Base-by-base conservation (phyloP, 2,329 filamentous ascomycete species). In the Botrytis galanthina region DNA sequence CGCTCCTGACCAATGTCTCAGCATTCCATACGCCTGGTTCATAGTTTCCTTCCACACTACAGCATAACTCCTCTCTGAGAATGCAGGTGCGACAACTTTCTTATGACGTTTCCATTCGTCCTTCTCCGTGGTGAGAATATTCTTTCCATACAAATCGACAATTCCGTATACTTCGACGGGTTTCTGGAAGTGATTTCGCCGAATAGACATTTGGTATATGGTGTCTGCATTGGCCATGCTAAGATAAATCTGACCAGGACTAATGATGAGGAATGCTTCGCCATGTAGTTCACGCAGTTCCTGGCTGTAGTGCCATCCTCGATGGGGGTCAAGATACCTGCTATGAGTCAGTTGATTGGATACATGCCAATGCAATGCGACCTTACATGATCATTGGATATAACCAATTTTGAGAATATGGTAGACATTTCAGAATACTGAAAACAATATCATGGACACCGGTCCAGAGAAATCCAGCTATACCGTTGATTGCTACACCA, bases 61-160 rank as follows among this genome's bases (percentile, higher is more conserved):
- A 26, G 86, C 84, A 73, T 93, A 90, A 81, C 93, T 95, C 82
- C 87, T 90, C 83, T 95, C 93, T 74, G 91, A 93, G 81, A 95
- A 95, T 4, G 89, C 88, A 0, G 92, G 89, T 42, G 90, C 88
- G 0, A 90, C 91, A 62, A 90, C 87, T 82, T 92, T 93, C 75
- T 92, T 88, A 80, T 95, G 92, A 81, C 88, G 86, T 51, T 90
- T 89, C 92, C 92, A 95, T 42, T 87, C 82, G 0, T 84, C 80
- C 1, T 92, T 92, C 80, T 95, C 92, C 3, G 90, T 89, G 0
- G 89, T 89, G 35, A 95, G 82, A 1, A 95, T 87, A 79, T 93
- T 95, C 73, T 89, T 86, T 44, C 93, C 92, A 79, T 91, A 95
- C 37, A 92, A 83, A 66, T 89, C 85, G 46, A 93, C 82, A 26